These are phyloP conservation scores for Trichophyton equinum DNA, from an alignment of 2,329 filamentous ascomycete genomes.

Conservation along the genomic window DNA sequence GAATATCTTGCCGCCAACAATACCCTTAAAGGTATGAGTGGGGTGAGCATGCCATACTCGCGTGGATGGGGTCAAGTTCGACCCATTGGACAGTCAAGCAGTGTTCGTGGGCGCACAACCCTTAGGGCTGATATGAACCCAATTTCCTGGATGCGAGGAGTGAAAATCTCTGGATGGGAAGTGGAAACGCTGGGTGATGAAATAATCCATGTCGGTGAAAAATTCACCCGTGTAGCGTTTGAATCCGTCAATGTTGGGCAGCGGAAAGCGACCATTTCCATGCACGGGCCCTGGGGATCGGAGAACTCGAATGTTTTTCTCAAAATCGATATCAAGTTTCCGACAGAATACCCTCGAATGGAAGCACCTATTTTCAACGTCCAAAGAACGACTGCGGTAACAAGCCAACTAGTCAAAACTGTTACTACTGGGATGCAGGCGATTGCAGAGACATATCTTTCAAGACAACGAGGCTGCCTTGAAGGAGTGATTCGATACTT, in stretches of 20 bases:
- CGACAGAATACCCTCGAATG: constrained; percentile 41
- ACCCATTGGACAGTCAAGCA: constrained; percentile 37
- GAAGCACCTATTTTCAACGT: constrained; percentile 41
- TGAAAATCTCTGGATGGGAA: constrained; percentile 45
- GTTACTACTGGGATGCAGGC: constrained; percentile 41
- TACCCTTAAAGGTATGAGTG: constrained; percentile 35
- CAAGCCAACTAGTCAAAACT: constrained; percentile 37
- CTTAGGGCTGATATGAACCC: constrained; percentile 42
- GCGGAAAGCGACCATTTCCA: constrained; percentile 42
- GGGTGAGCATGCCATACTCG: constrained; percentile 42
- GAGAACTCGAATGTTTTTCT: constrained; percentile 42
- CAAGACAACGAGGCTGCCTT: constrained; percentile 41
- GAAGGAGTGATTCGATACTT: constrained; percentile 51
- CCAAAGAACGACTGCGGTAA: constrained; percentile 46
- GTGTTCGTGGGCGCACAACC: constrained; percentile 37
- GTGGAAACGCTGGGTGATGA: constrained; percentile 47
- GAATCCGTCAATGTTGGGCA: constrained; percentile 46
- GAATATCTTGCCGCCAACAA: constrained; percentile 15
- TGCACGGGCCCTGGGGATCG: constrained; percentile 49
- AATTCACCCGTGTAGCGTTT: constrained; percentile 48
- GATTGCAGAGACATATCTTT: constrained; percentile 44
- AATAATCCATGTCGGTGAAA: constrained; percentile 48
- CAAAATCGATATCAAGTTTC: constrained; percentile 47
- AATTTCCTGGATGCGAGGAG: constrained; percentile 53
- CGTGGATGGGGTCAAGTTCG: constrained; percentile 34